These are phyloP conservation scores for Fusarium tjaetaba DNA, from an alignment of 2,329 filamentous ascomycete species.

Conservation along the genomic window DNA sequence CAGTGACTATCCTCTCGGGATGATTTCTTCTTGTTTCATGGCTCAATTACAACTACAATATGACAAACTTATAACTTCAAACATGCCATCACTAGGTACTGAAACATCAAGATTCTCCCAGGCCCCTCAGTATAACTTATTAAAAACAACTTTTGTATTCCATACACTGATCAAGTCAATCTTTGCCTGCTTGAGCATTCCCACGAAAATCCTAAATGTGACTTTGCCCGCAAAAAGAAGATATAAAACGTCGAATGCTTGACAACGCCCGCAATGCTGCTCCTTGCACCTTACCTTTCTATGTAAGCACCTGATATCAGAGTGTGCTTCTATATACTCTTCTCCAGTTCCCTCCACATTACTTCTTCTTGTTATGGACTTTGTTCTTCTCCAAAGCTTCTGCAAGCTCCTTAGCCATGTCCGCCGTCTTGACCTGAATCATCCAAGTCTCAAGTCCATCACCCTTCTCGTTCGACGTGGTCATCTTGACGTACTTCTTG, in stretches of 20 bases:
- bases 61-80: not conserved
- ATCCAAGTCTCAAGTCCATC: constrained; percentile 74
- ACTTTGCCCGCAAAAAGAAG: constrained; percentile 5
- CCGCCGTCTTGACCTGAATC: constrained; percentile 74
- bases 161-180: constrained; percentile 37
- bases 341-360: constrained; percentile 38
- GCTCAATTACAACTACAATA: not conserved
- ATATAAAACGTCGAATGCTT: constrained; percentile 34
- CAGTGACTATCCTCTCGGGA: not conserved
- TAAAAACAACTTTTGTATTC: constrained; percentile 38
- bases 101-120: not conserved
- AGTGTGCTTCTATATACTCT: constrained; percentile 39
- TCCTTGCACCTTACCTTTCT: constrained; percentile 42
- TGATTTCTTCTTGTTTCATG: not conserved
- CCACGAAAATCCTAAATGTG: constrained; percentile 9
- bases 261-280: constrained; percentile 40
- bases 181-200: constrained; percentile 30
- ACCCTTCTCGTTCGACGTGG: constrained; percentile 66
- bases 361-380: constrained; percentile 64
- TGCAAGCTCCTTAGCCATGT: constrained; percentile 65
- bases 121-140: not conserved
- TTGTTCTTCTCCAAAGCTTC: constrained; percentile 64
- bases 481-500: constrained; percentile 69
- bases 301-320: constrained; percentile 31
- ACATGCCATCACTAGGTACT: not conserved